phyloP scores from a whole-genome alignment of 768 basidiomycete genomes.

The Lanmaoa rubissima region DNA sequence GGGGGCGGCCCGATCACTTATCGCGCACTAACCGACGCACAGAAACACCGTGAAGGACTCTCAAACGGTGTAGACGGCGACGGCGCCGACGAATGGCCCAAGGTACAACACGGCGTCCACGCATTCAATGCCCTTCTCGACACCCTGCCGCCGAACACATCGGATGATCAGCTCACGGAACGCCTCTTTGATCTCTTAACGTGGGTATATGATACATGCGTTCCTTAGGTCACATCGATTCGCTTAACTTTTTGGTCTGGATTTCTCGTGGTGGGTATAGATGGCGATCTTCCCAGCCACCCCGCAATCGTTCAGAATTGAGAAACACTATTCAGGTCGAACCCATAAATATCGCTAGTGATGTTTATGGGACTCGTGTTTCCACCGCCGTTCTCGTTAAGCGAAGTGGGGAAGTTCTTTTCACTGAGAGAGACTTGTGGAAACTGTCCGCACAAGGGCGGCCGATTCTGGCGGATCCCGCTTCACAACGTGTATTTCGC shows the following conservation, averaged over 20 bases:
- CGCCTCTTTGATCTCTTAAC: constrained; percentile 63
- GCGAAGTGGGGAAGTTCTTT: constrained; percentile 56
- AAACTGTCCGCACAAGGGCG: constrained; percentile 39
- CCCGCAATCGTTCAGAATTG: constrained; percentile 51
- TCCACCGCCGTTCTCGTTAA: constrained; percentile 70
- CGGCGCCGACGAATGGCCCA: constrained; percentile 67
- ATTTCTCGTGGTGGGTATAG: constrained; percentile 6
- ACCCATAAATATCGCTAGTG: constrained; percentile 38
- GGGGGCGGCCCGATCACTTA: constrained; percentile 57
- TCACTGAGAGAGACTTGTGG: constrained; percentile 76
- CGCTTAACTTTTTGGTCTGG: constrained; percentile 2
- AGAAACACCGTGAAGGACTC: constrained; percentile 55
- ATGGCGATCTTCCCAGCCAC: constrained; percentile 36
- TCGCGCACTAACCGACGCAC: constrained; percentile 49
- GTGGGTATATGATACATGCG: constrained; percentile 46
- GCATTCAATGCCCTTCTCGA: constrained; percentile 46
- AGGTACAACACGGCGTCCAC: constrained; percentile 58
- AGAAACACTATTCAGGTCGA: constrained; percentile 62
- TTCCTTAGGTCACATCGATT: not conserved
- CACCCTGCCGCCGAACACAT: constrained; percentile 32
- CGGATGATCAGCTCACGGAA: constrained; percentile 55
- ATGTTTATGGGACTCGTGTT: constrained; percentile 65
- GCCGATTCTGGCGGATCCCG: constrained; percentile 38
- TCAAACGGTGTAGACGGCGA: constrained; percentile 76
- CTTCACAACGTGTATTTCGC: constrained; percentile 50